phyloP scores from a whole-genome alignment of 1,284 basidiomycete species.

The Puccinia hordei region DNA sequence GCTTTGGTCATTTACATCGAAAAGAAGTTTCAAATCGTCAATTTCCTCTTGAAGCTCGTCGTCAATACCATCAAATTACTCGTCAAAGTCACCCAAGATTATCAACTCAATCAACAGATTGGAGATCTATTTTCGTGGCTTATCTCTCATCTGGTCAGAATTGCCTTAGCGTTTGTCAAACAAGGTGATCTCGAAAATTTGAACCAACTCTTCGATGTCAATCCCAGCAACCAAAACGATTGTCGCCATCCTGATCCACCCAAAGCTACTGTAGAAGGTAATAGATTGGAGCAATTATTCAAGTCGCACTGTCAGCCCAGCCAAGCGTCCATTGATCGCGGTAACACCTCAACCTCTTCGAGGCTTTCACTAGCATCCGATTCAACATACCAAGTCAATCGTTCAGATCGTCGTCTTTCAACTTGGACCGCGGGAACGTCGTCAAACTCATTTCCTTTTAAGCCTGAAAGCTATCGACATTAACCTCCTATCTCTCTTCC shows the following conservation, averaged over 20 bases:
- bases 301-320: slow-evolving; percentile 15
- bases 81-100: slow-evolving; percentile 21
- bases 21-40: slow-evolving; percentile 24
- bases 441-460: neutral
- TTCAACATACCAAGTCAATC: slow-evolving; percentile 15
- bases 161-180: slow-evolving; percentile 25
- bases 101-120: slow-evolving; percentile 16
- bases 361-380: neutral
- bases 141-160: slow-evolving; percentile 22
- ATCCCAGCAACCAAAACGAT: neutral
- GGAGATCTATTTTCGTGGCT: slow-evolving; percentile 25
- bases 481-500: neutral
- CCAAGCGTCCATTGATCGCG: neutral
- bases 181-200: slow-evolving; percentile 2
- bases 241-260: neutral
- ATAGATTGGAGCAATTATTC: neutral
- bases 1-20: slow-evolving; percentile 19
- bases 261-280: neutral
- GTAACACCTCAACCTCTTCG: neutral
- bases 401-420: neutral
- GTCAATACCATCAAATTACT: slow-evolving; percentile 12
- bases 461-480: neutral
- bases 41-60: neutral
- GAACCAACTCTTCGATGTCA: neutral
- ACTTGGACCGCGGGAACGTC: neutral